phyloP scores from a whole-genome alignment of 305 asterid genomes.

The Salvia sclarea region DNA sequence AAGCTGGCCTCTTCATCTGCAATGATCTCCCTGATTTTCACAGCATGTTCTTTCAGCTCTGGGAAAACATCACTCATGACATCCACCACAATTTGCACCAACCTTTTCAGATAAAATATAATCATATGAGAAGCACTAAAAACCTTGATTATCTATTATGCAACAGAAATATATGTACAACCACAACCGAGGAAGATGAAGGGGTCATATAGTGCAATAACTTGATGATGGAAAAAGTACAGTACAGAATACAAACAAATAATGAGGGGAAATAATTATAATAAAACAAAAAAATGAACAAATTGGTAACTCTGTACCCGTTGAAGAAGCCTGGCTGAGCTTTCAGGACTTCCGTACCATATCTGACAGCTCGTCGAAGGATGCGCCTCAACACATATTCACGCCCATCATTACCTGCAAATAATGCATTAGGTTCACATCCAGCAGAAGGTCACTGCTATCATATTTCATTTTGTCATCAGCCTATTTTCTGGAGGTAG shows the following conservation, averaged over 20 bases:
- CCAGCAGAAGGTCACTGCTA: constrained; percentile 10
- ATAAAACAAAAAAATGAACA: background rate
- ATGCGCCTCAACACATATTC: constrained; percentile 96
- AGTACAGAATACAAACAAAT: background rate
- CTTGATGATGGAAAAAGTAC: background rate
- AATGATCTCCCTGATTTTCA: constrained; percentile 65
- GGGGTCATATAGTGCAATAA: background rate
- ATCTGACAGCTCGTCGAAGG: constrained; percentile 94
- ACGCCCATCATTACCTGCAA: constrained; percentile 94
- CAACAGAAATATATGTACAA: constrained; percentile 15
- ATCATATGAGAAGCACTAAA: constrained; percentile 25
- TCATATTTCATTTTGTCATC: background rate
- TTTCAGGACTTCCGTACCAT: constrained; percentile 92
- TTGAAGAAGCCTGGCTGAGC: constrained; percentile 83
- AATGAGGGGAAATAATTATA: background rate
- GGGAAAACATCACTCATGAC: constrained; percentile 86
- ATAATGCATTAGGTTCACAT: constrained; percentile 19
- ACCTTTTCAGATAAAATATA: constrained; percentile 48
- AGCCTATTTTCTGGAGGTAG: background rate
- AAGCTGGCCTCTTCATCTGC: constrained; percentile 94
- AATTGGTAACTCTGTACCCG: constrained; percentile 50
- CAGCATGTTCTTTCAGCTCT: constrained; percentile 70
- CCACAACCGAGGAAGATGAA: background rate
- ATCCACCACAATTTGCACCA: constrained; percentile 80
- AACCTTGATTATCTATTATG: background rate